Percentiles rank a stretch among this genome's conserved stretches.
Conservation (phyloP, 2,329 filamentous ascomycete species). For the Cephalotrichum gorgonifer region DNA sequence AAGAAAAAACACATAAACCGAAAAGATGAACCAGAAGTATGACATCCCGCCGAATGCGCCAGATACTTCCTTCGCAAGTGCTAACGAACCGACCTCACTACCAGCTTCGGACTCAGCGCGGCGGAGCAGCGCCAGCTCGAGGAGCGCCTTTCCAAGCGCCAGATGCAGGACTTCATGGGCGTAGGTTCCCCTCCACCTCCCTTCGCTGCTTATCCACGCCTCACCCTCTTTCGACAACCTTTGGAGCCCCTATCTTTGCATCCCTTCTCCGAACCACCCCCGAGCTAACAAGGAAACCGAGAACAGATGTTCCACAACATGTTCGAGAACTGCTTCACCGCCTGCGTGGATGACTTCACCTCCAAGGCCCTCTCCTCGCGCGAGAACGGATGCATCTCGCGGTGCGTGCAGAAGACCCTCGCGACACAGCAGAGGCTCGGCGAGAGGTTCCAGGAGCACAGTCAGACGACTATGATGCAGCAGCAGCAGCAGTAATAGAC, state of each 20-base stretch:
- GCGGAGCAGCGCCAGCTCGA: conserved; percentile 89
- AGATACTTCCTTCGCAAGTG: neutral
- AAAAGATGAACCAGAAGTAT: neutral
- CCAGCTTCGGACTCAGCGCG: conserved; percentile 11
- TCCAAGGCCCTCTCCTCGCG: conserved; percentile 84
- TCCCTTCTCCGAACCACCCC: neutral
- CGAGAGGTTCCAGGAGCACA: conserved; percentile 74
- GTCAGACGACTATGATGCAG: conserved; percentile 47
- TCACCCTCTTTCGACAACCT: conserved; percentile 1
- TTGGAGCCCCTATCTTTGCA: neutral
- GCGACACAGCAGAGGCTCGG: conserved; percentile 83
- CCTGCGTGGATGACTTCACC: conserved; percentile 97
- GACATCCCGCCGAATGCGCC: neutral
- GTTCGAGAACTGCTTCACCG: conserved; percentile 85
- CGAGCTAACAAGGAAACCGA: neutral
- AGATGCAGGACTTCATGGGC: conserved; percentile 98
- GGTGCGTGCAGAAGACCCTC: conserved; percentile 94
- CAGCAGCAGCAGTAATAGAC: conserved; percentile 15
- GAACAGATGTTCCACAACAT: conserved; percentile 54
- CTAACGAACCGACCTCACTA: neutral
- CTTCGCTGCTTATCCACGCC: neutral
- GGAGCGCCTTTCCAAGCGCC: conserved; percentile 90
- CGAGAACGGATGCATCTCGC: conserved; percentile 85
- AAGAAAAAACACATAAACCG: no score
- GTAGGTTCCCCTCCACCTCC: conserved; percentile 43